Percentiles rank a stretch among this genome's conserved stretches.
Conservation (phyloP, 176 grass and related monocot genomes). For the Juncus effusus region DNA sequence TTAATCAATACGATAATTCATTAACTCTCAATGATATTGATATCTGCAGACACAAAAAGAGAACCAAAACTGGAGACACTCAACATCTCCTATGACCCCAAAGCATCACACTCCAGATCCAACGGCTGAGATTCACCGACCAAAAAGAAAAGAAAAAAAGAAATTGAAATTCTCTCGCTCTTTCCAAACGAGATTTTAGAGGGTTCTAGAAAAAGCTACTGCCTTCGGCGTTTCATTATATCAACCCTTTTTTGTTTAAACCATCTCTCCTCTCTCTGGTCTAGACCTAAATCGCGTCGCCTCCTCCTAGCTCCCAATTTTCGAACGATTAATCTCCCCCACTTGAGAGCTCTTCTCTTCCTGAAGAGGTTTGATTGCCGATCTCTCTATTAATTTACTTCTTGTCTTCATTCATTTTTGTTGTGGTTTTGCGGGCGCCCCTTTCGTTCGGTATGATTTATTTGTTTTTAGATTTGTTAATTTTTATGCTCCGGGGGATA, state of each 20-base stretch:
- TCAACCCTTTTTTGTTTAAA: background rate
- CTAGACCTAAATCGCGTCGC: background rate
- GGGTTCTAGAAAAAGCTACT: conserved; percentile 49
- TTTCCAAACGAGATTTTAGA: conserved; percentile 28
- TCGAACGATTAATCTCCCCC: conserved; percentile 20
- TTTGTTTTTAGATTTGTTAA: conserved; percentile 8
- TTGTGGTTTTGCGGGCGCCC: too few relatives aligned
- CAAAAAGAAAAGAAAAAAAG: too few relatives aligned
- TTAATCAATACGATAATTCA: too few relatives aligned
- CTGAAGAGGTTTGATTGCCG: conserved; percentile 26
- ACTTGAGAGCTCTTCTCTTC: conserved; percentile 9
- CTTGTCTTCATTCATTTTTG: background rate
- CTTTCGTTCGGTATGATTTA: background rate
- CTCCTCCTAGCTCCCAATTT: background rate
- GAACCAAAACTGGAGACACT: too few relatives aligned
- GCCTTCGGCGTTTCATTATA: conserved; percentile 19
- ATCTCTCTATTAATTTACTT: background rate
- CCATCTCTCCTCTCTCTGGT: background rate
- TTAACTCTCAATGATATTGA: too few relatives aligned
- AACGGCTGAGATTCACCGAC: too few relatives aligned
- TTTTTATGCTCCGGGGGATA: background rate
- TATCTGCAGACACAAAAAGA: too few relatives aligned
- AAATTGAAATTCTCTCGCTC: background rate
- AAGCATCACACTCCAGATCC: too few relatives aligned
- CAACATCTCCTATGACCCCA: too few relatives aligned